A percentile compares a stretch with the other conserved stretches of the same genome.
phyloP scores from a whole-genome alignment of 805 yeast genomes.

The Debaryomyces maramus region DNA sequence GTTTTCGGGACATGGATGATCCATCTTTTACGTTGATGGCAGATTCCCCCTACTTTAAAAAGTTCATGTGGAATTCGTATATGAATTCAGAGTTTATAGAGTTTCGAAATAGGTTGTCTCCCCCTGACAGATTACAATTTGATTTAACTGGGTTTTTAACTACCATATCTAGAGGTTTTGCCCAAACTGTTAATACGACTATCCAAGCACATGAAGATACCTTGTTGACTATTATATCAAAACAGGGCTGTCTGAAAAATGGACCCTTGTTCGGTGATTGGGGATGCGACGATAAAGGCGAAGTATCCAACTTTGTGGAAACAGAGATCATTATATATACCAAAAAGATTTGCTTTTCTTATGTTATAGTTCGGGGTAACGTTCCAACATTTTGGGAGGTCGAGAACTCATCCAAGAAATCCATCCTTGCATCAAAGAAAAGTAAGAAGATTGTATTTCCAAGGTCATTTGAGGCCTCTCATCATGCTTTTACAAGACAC shows the following conservation, averaged over 20 bases:
- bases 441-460: constrained; percentile 48
- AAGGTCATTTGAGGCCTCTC: constrained; percentile 54
- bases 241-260: constrained; percentile 48
- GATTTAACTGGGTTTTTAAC: constrained; percentile 50
- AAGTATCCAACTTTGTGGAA: constrained; percentile 52
- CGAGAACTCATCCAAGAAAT: constrained; percentile 39
- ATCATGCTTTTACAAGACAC: constrained; percentile 51
- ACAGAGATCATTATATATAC: constrained; percentile 50
- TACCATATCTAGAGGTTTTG: constrained; percentile 52
- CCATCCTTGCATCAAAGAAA: constrained; percentile 29
- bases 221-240: constrained; percentile 49
- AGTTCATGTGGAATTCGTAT: constrained; percentile 54
- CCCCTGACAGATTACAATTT: constrained; percentile 39
- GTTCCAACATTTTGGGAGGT: constrained; percentile 58
- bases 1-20: constrained; percentile 18
- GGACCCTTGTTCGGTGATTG: constrained; percentile 57
- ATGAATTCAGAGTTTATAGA: constrained; percentile 47
- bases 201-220: constrained; percentile 33
- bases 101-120: constrained; percentile 45
- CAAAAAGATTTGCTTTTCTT: constrained; percentile 41
- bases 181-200: constrained; percentile 41
- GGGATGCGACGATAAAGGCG: constrained; percentile 59
- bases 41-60: constrained; percentile 42
- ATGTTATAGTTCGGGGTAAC: constrained; percentile 51
- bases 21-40: constrained; percentile 22